Base-by-base conservation (phyloP, 2,329 filamentous ascomycete genomes). In the Clarireedia sp. region DNA sequence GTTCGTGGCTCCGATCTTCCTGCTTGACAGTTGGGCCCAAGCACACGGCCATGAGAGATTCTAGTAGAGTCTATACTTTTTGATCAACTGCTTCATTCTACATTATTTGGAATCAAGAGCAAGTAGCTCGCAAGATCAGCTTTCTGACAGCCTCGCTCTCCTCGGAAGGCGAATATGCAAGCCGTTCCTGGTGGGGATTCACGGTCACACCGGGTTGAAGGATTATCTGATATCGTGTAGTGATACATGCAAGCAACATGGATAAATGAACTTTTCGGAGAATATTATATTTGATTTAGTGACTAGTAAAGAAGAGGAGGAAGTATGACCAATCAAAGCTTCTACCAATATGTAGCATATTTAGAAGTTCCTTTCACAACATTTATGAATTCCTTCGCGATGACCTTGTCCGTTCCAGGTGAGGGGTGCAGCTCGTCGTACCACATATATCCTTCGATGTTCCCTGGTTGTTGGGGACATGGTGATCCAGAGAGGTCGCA, bases 341-440 rank as follows among this genome's bases (percentile, higher is more conserved):
- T 45, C 48, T 57, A 63, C 67, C 66, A 69, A 59, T 69, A 69
- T 24, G 60, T 65, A 44, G 67, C 67, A 66, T 68, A 69, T 14
- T 56, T 62, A 36, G 62, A 66, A 8, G 64, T 62, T 12, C 81
- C 81, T 29, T 72, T 68, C 6, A 84, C 68, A 1, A 83, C 75
- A 36, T 75, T 73, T 3, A 79, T 69, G 67, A 85, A 84, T 55
- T 80, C 76, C 57, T 70, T 71, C 17, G 80, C 82, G 50, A 85
- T 74, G 44, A 77, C 72, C 64, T 78, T 72, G 69, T 81, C 78
- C 7, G 83, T 78, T 69, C 81, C 79, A 69, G 83, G 77, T 29
- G 82, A 83, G 0, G 86, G 86, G 72, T 92, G 88, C 66, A 91
- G 68, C 66, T 83, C 79, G 69, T 92, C 87, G 63, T 77, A 87